Evolutionary conservation across 371 early-diverging fungal species (phyloP).

Genomic region (Mortierella sp.): DNA sequence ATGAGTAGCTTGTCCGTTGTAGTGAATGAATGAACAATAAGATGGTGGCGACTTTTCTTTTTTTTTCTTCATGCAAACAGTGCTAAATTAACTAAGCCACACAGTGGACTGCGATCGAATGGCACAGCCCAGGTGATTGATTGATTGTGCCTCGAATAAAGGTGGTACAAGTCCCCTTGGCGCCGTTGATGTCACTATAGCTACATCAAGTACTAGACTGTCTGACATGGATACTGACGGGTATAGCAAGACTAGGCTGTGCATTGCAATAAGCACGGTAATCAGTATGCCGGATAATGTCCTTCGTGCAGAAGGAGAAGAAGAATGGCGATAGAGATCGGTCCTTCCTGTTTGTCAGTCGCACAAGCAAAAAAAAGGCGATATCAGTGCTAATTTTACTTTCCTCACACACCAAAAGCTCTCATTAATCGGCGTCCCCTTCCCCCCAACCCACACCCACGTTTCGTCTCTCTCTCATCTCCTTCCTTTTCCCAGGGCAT

Average conservation of each 20-base stretch:
- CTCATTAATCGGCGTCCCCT: background rate
- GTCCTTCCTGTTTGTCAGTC: background rate
- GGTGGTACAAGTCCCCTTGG: background rate
- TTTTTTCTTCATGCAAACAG: background rate
- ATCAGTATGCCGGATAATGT: background rate
- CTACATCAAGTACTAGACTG: background rate
- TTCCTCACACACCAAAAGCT: background rate
- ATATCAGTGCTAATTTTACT: background rate
- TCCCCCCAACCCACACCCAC: slow-evolving; percentile 3
- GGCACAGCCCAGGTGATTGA: background rate
- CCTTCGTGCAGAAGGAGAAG: background rate
- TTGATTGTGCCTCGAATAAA: background rate
- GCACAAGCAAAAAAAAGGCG: background rate
- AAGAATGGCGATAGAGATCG: background rate
- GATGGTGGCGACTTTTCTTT: slow-evolving; percentile 2
- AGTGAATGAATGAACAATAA: background rate
- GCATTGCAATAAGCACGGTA: background rate
- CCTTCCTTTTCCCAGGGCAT: slow-evolving; percentile 10
- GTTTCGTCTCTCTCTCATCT: slow-evolving; percentile 17
- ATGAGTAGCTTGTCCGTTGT: background rate
- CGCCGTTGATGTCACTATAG: background rate
- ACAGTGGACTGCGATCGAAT: background rate
- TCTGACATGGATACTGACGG: background rate
- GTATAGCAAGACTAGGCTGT: too few relatives aligned
- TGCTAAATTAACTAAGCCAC: background rate